Base-by-base conservation (phyloP, 805 yeast genomes). In the Saturnispora serradocipensis region DNA sequence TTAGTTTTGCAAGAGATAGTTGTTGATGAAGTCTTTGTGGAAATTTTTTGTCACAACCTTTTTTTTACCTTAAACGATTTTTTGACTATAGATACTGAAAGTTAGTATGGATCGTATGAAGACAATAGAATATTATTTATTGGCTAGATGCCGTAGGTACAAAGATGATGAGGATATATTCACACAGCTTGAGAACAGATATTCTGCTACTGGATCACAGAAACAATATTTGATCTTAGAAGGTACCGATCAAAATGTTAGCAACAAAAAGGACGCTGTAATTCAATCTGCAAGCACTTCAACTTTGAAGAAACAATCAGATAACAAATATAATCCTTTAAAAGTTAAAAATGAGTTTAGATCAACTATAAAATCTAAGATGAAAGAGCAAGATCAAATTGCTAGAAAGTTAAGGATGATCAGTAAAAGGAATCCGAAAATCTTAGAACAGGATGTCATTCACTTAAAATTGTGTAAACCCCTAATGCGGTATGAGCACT, bases 151-250 rank as follows among this genome's bases (percentile, higher is more conserved):
- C 47, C 57, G 65, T 36, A 74, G 68, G 50, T 68, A 53, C 65
- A 51, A 69, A 66, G 34, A 60, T 51, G 54, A 69, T 58, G 58
- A 67, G 1, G 61, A 67, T 48, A 70, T 77, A 9, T 59, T 67
- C 30, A 69, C 72, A 50, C 62, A 76, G 7, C 57, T 78, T 18
- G 73, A 71, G 47, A 59, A 71, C 2, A 60, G 84, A 48, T 78
- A 77, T 61, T 71, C 80, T 0, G 52, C 65, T 13, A 57, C 64
- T 1, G 81, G 81, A 8, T 68, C 67, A 30, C 80, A 75, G 55
- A 76, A 73, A 60, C 76, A 77, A 22, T 67, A 64, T 43, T 60
- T 78, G 35, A 54, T 74, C 9, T 65, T 77, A 45, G 62, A 66
- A 35, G 67, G 75, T 1, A 69, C 77, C 0, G 69, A 66, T 28